Conservation (phyloP, 768 basidiomycete species). For the Boletus pseudopeckii region DNA sequence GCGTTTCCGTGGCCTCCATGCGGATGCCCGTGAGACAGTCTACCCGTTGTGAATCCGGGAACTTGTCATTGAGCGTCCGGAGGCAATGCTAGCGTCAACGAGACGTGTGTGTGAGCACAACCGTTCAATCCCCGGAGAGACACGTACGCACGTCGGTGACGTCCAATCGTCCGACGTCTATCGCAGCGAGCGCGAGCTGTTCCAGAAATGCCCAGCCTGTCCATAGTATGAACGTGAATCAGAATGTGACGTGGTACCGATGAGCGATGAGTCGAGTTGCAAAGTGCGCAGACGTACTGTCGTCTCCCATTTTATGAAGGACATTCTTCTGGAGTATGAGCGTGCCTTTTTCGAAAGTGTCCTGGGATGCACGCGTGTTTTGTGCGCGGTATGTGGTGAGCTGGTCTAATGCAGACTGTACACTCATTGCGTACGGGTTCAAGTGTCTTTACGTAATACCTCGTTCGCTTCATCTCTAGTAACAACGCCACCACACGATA, state of each 20-base stretch:
- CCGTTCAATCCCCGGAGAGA: not conserved
- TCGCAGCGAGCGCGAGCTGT: conserved; percentile 71
- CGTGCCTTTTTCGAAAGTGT: conserved; percentile 54
- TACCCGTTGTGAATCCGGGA: conserved; percentile 77
- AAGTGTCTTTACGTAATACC: not conserved
- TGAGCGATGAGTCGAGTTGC: too few species aligned
- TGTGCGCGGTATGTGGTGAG: conserved; percentile 54
- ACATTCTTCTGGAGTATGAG: conserved; percentile 47
- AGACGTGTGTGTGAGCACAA: conserved; percentile 2
- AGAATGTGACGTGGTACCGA: not conserved
- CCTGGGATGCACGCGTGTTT: conserved; percentile 52
- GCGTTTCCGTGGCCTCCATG: conserved; percentile 63
- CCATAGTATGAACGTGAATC: not conserved
- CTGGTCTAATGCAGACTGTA: conserved; percentile 46
- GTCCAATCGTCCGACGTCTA: conserved; percentile 70
- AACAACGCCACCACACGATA: too few species aligned
- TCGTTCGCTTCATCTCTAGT: too few species aligned
- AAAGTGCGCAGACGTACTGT: conserved; percentile 38
- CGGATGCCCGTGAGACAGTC: conserved; percentile 75
- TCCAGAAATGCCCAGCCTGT: conserved; percentile 80
- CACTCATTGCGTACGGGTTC: conserved; percentile 36
- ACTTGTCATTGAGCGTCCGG: conserved; percentile 56
- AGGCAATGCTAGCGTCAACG: conserved; percentile 36
- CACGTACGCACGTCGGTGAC: conserved; percentile 64
- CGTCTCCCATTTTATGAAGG: conserved; percentile 48